A percentile compares a stretch with the other conserved stretches of the same genome.
These are phyloP conservation scores for Suillus spraguei DNA, from an alignment of 768 basidiomycete species.

Conservation along the genomic window DNA sequence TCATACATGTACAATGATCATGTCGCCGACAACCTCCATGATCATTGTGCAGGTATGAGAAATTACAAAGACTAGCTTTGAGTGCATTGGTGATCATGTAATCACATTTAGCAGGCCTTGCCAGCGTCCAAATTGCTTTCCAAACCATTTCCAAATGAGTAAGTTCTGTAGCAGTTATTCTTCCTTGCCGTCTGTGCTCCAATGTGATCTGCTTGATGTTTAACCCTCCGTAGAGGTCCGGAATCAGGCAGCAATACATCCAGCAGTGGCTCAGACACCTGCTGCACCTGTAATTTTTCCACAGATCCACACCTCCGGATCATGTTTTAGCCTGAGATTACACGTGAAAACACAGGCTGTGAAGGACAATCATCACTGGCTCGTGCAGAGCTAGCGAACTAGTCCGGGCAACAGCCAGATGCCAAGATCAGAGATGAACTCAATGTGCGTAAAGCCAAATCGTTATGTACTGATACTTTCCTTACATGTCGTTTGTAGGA, in stretches of 20 bases:
- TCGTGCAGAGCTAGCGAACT: conserved; percentile 92
- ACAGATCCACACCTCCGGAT: conserved; percentile 80
- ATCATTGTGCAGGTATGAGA: too few species aligned
- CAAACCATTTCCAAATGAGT: too few species aligned
- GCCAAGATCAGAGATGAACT: conserved; percentile 94
- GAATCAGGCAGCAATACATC: conserved; percentile 41
- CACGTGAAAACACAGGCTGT: conserved; percentile 94
- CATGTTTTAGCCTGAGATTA: conserved; percentile 87
- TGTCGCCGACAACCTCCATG: too few species aligned
- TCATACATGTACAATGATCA: too few species aligned
- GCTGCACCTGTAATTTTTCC: conserved; percentile 27
- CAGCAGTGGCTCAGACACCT: conserved; percentile 45
- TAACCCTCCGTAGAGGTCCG: conserved; percentile 14
- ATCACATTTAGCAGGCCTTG: too few species aligned
- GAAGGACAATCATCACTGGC: conserved; percentile 92
- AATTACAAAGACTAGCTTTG: too few species aligned
- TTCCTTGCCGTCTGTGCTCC: too few species aligned
- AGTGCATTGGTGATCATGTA: too few species aligned
- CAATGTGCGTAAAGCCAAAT: conserved; percentile 53
- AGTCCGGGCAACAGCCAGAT: conserved; percentile 94
- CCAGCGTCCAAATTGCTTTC: too few species aligned
- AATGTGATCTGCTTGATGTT: too few species aligned
- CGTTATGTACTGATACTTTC: neutral
- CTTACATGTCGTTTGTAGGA: conserved; percentile 47
- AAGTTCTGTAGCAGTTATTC: too few species aligned